Percentiles rank a stretch among this genome's conserved stretches.
These are phyloP conservation scores for Trifolium subterraneum DNA, from an alignment of 306 rosid genomes.

Conservation along the genomic window DNA sequence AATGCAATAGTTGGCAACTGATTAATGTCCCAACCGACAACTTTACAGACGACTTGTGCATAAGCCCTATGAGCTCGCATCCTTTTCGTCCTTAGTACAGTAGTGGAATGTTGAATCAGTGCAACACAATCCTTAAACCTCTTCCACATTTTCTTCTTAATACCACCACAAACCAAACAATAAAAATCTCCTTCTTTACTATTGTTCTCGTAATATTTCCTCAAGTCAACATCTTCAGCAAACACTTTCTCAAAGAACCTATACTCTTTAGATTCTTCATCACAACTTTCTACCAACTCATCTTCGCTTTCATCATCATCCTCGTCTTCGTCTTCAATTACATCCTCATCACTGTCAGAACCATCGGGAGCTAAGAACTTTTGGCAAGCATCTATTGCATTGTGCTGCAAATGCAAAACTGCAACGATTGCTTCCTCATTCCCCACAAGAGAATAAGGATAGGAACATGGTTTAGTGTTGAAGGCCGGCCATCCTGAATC, in stretches of 20 bases:
- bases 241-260: conserved; percentile 56
- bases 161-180: conserved; percentile 77
- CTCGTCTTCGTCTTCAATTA: conserved; percentile 33
- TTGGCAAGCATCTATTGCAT: conserved; percentile 55
- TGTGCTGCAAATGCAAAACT: conserved; percentile 52
- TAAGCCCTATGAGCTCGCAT: conserved; percentile 68
- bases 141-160: conserved; percentile 62
- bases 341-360: conserved; percentile 45
- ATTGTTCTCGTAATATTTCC: conserved; percentile 62
- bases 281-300: conserved; percentile 31
- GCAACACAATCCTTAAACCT: conserved; percentile 60
- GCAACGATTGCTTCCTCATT: conserved; percentile 42
- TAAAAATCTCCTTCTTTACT: conserved; percentile 56
- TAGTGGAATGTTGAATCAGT: conserved; percentile 64
- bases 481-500: background rate
- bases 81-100: conserved; percentile 51
- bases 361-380: conserved; percentile 46
- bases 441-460: conserved; percentile 26
- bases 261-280: conserved; percentile 46
- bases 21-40: conserved; percentile 73
- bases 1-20: conserved; percentile 56
- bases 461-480: background rate
- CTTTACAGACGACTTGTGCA: conserved; percentile 60
- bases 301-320: conserved; percentile 40
- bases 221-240: conserved; percentile 54